Evolutionary conservation across 805 yeast species (phyloP), one percentile per base, ranked within the genome.

Genomic region (Pichia thaimueangensis): DNA sequence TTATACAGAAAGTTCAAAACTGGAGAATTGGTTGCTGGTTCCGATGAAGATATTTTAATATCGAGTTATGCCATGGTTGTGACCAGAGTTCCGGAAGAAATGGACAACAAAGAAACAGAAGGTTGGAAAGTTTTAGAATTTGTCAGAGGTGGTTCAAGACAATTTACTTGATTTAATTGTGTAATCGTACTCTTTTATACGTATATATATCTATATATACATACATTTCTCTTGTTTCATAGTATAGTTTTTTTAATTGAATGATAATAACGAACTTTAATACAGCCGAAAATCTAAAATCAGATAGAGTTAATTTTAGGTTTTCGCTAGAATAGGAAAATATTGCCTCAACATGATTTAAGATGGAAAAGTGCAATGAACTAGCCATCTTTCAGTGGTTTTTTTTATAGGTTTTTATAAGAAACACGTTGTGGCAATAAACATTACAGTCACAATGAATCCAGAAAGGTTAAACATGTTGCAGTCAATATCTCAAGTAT

Each of bases 91-190:
- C 88, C 96, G 3, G 98, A 89, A 63, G 88, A 89, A 47, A 78
- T 93, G 58, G 95, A 81, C 49, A 85, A 93, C 61, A 74, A 76
- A 41, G 89, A 81, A 57, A 93, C 99, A 20, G 95, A 86, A 58
- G 99, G 99, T 27, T 93, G 98, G 98, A 86, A 86, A 69, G 79
- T 93, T 43, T 64, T 91, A 57, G 97, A 91, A 68, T 86, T 91
- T 60, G 96, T 86, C 37, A 81, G 96, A 58, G 96, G 96, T 53
- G 91, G 87, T 33, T 82, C 95, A 30, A 81, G 95, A 67, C 83
- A 80, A 47, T 88, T 83, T 76, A 77, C 80, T 32, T 77, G 60
- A 56, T 25, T 23, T 37, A 30, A 6, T 15, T 6, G 27, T 15
- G 10, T 20, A 6, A 33, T 33, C 15, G 10, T 29, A 24, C 11